Evolutionary conservation across 2,329 filamentous ascomycete species (phyloP), one percentile per base, ranked within the genome.

Genomic region (Alternaria angustiovoidea): DNA sequence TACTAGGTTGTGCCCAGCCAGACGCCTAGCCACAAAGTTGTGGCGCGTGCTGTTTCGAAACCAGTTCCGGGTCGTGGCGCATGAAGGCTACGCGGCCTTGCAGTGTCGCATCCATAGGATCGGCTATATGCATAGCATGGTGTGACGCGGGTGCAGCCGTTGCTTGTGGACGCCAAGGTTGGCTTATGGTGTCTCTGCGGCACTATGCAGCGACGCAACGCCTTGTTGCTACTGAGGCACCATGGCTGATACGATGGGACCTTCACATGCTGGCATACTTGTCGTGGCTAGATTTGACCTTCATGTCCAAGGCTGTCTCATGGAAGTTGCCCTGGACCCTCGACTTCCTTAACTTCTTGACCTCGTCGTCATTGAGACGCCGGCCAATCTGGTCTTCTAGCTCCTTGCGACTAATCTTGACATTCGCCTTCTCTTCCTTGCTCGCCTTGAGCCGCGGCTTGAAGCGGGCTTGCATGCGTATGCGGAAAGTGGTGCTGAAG

Each of bases 401-500:
- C 80, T 97, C 93, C 72, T 90, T 90, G 63, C 91, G 86, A 72
- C 89, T 94, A 58, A 99, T 92, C 82, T 94, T 96, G 70, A 94
- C 89, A 68, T 86, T 85, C 0, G 91, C 91, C 81, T 91, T 95
- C 65, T 92, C 91, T 75, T 94, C 93, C 80, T 94, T 96, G 0
- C 85, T 87, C 9, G 90, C 90, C 79, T 90, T 91, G 46, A 95
- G 79, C 64, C 87, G 86, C 8, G 94, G 94, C 83, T 97, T 97
- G 82, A 96, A 98, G 51, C 92, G 86, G 22, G 94, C 93, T 81
- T 98, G 94, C 94, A 98, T 97, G 54, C 94, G 90, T 70, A 98
- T 87, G 51, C 92, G 86, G 61, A 96, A 77, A 7, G 89, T 90
- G 9, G 92, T 93, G 69, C 86, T 86, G 72, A 91, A 91, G 5